Evolutionary conservation across 805 yeast species (phyloP), one percentile per base, ranked within the genome.

Genomic region (Kockiozyma suomiensis): DNA sequence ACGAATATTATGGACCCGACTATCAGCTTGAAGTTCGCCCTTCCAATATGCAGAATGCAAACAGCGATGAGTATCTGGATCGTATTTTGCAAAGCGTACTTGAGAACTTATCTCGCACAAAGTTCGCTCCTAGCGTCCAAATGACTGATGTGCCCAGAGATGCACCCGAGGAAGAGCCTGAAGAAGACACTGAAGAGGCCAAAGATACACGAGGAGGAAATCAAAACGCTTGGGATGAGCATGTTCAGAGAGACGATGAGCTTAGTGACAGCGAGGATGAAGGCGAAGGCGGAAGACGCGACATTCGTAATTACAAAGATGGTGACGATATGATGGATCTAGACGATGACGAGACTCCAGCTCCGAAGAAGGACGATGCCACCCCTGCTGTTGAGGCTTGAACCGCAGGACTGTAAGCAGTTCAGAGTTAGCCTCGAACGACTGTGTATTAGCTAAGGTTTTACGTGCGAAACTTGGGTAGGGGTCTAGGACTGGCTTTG

Each of bases 1-100:
- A 90, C 76, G 98, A 93, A 76, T 93, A 93, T 77, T 93, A 88
- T 74, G 98, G 97, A 0, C 99, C 99, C 2, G 97, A 93, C 76
- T 93, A 93, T 75, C 87, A 90, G 74, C 81, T 93, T 61, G 97
- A 93, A 72, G 99, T 93, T 51, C 81, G 97, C 66, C 96, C 97
- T 12, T 87, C 96, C 12, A 93, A 93, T 75, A 93, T 93, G 98
- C 89, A 88, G 77, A 93, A 93, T 75, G 97, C 97, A 53, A 93
- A 93, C 75, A 84, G 93, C 25, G 93, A 96, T 25, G 97, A 92
- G 73, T 93, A 91, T 72, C 79, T 93, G 69, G 90, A 90, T 74
- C 88, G 90, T 74, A 86, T 93, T 53, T 77, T 90, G 70, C 81
- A 88, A 12, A 88, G 87, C 69, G 88, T 93, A 55, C 80, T 87